Percentiles rank a stretch among this genome's conserved stretches.
Evolutionary conservation across 2,329 filamentous ascomycete species (phyloP).

Genomic region (Fusarium algeriense): DNA sequence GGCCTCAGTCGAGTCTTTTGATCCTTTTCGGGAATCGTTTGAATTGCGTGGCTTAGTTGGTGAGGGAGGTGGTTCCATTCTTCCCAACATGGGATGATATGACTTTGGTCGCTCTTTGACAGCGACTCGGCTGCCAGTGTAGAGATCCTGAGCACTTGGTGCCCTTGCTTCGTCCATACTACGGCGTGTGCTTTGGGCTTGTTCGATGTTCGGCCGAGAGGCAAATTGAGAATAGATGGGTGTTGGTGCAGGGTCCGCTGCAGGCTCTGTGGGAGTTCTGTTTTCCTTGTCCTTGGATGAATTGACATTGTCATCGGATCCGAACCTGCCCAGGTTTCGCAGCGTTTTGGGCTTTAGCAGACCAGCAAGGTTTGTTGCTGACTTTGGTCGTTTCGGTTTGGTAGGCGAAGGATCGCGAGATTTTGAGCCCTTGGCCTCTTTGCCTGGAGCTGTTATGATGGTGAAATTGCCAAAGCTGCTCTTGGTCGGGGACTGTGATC

Average conservation of each 20-base stretch:
- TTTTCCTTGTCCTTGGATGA: constrained; percentile 84
- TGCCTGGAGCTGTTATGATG: constrained; percentile 57
- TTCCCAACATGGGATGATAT: constrained; percentile 55
- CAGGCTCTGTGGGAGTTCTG: constrained; percentile 65
- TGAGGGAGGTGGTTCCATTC: constrained; percentile 40
- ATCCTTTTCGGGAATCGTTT: constrained; percentile 44
- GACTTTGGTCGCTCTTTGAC: constrained; percentile 64
- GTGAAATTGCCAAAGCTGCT: constrained; percentile 56
- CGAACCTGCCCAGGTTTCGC: constrained; percentile 70
- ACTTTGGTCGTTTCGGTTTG: constrained; percentile 84
- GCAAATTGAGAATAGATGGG: constrained; percentile 86
- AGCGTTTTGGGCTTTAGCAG: constrained; percentile 82
- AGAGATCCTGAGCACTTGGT: constrained; percentile 37
- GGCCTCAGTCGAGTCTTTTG: constrained; percentile 46
- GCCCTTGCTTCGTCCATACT: constrained; percentile 45
- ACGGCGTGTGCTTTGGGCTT: constrained; percentile 35
- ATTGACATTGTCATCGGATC: constrained; percentile 64
- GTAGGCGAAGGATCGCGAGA: constrained; percentile 63
- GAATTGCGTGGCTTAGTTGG: constrained; percentile 41
- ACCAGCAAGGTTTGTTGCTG: constrained; percentile 82
- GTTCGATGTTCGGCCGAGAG: constrained; percentile 43
- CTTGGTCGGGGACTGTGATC: constrained; percentile 60
- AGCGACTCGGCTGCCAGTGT: constrained; percentile 34
- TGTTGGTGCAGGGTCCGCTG: constrained; percentile 57
- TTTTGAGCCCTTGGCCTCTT: constrained; percentile 57